phyloP scores from a whole-genome alignment of 768 basidiomycete genomes.

The Leucocoprinus leucothites region DNA sequence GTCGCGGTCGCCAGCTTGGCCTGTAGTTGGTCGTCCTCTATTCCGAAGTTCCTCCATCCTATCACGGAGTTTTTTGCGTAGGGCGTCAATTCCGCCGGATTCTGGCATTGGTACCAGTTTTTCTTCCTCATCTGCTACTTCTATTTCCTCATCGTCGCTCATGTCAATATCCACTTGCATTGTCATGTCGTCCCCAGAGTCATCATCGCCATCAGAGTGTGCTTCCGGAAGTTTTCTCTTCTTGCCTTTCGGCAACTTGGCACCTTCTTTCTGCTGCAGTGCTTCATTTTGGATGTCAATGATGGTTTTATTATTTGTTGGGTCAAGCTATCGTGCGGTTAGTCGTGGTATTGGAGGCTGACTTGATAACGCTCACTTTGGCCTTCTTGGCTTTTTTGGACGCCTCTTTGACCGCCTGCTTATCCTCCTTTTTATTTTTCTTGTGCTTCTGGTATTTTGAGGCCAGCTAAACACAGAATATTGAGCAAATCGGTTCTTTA shows the following conservation, averaged over 20 bases:
- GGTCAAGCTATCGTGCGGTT: slow-evolving; percentile 68
- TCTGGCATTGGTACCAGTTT: slow-evolving; percentile 62
- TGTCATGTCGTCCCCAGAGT: slow-evolving; percentile 22
- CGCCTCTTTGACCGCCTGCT: slow-evolving; percentile 85
- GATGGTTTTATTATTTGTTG: slow-evolving; percentile 76
- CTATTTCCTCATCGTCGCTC: slow-evolving; percentile 29
- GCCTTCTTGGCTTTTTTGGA: slow-evolving; percentile 85
- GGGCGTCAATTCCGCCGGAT: slow-evolving; percentile 54
- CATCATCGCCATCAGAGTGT: slow-evolving; percentile 25
- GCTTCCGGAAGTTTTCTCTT: slow-evolving; percentile 40
- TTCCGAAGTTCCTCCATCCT: slow-evolving; percentile 70
- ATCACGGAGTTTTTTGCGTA: slow-evolving; percentile 73
- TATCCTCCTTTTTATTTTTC: slow-evolving; percentile 79
- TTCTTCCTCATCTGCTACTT: slow-evolving; percentile 18
- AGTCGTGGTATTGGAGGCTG: neutral
- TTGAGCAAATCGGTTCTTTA: neutral
- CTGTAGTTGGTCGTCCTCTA: slow-evolving; percentile 24
- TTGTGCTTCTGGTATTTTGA: slow-evolving; percentile 85
- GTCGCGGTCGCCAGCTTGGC: slow-evolving; percentile 65
- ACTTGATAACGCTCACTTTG: slow-evolving; percentile 50
- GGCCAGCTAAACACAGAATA: slow-evolving; percentile 33
- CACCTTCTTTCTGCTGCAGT: slow-evolving; percentile 18
- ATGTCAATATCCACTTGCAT: slow-evolving; percentile 40
- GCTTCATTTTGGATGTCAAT: slow-evolving; percentile 71
- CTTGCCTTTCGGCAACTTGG: slow-evolving; percentile 33